Evolutionary conservation across 139 green algal genomes (phyloP).

Genomic region (Chlorella sp.): DNA sequence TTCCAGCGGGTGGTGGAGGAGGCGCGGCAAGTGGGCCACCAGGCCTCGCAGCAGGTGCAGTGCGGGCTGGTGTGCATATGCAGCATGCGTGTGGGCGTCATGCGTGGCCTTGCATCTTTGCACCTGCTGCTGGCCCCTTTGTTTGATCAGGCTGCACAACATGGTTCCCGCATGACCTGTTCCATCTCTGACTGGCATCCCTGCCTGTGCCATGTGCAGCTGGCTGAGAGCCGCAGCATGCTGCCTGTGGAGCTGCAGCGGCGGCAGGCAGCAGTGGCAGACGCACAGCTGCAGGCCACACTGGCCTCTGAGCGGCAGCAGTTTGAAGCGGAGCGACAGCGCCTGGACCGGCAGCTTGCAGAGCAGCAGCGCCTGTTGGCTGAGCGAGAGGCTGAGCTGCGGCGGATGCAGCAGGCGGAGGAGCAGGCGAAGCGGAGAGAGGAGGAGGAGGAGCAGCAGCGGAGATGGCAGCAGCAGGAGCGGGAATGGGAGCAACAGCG

Average conservation of each 20-base stretch:
- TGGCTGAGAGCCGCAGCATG: constrained; percentile 19
- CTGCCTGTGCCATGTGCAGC: not conserved
- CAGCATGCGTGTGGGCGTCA: not conserved
- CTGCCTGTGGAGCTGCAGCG: constrained; percentile 17
- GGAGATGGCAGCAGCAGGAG: not conserved
- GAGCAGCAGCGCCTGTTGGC: constrained; percentile 22
- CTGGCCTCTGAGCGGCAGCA: constrained; percentile 19
- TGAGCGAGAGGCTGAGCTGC: constrained; percentile 21
- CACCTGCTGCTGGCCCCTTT: not conserved
- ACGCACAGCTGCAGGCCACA: not conserved
- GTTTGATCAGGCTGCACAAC: not conserved
- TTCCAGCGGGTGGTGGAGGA: constrained; percentile 27
- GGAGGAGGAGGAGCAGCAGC: not conserved
- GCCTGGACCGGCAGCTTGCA: constrained; percentile 17
- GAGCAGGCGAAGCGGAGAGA: not conserved
- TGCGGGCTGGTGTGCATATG: too few species aligned
- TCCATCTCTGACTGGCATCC: not conserved
- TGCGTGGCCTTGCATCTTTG: not conserved
- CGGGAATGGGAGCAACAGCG: not conserved
- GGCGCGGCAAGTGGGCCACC: constrained; percentile 7
- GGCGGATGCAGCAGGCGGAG: constrained; percentile 2
- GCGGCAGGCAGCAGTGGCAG: constrained; percentile 11
- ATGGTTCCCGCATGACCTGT: not conserved
- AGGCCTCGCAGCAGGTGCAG: constrained; percentile 6
- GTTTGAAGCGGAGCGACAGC: constrained; percentile 27